Evolutionary conservation across 768 basidiomycete species (phyloP).

Genomic region (Tubosaeta sp.): DNA sequence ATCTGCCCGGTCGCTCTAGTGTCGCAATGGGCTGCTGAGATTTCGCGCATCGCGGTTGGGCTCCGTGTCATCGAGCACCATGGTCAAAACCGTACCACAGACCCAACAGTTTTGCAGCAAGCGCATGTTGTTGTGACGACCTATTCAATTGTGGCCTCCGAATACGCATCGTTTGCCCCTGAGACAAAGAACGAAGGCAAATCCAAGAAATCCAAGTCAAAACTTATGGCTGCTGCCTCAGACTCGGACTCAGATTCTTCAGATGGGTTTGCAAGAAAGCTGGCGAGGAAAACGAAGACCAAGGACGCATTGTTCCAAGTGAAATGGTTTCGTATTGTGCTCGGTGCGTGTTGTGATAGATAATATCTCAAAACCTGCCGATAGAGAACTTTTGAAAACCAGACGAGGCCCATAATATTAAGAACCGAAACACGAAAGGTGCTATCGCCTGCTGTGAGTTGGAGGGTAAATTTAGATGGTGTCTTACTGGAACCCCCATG

Average conservation of each 20-base stretch:
- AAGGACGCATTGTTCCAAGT: slow-evolving; percentile 71
- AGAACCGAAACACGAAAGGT: slow-evolving; percentile 75
- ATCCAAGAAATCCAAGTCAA: slow-evolving; percentile 38
- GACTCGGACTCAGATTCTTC: slow-evolving; percentile 35
- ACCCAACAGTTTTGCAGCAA: slow-evolving; percentile 47
- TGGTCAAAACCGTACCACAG: slow-evolving; percentile 67
- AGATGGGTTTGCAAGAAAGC: slow-evolving; percentile 35
- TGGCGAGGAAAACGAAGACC: slow-evolving; percentile 44
- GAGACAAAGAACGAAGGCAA: slow-evolving; percentile 54
- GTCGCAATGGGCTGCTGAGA: slow-evolving; percentile 87
- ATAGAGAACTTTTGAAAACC: background rate
- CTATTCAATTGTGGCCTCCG: slow-evolving; percentile 79
- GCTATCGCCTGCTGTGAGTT: slow-evolving; percentile 76
- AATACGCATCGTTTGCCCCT: slow-evolving; percentile 54
- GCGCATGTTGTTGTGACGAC: slow-evolving; percentile 82
- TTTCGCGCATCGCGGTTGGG: slow-evolving; percentile 61
- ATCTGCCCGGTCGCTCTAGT: slow-evolving; percentile 85
- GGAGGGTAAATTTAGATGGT: slow-evolving; percentile 81
- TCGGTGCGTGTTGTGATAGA: slow-evolving; percentile 47
- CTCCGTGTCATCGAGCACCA: slow-evolving; percentile 81
- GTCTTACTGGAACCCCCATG: slow-evolving; percentile 82
- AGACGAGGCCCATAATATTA: slow-evolving; percentile 96
- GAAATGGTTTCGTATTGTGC: slow-evolving; percentile 81
- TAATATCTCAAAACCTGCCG: background rate
- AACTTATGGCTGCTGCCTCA: slow-evolving; percentile 24